Base-by-base conservation (phyloP, 805 yeast species). In the Priceomyces castillae region DNA sequence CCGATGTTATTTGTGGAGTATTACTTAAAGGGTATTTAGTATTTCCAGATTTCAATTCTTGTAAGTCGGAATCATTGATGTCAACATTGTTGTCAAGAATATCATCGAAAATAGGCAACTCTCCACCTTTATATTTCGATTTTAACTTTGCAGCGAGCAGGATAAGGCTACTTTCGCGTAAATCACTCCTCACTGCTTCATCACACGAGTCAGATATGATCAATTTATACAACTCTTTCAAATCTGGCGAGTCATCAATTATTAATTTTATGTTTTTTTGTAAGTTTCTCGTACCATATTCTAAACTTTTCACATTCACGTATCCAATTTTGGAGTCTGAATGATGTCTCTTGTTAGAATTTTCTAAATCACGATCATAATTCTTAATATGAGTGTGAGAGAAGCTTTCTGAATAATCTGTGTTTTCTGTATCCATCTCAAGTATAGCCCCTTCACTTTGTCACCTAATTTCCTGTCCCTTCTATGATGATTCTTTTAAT, bases 81-180 rank as follows among this genome's bases (percentile, higher is more conserved):
- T 51, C 42, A 6, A 64, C 61, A 30, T 70, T 71, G 48, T 72
- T 78, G 7, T 67, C 62, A 7, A 71, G 48, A 2, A 86, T 73
- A 36, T 81, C 74, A 43, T 84, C 81, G 36, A 87, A 74, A 2
- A 85, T 47, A 3, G 68, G 59, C n/a, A 82, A 59, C 34, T 76
- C 62, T 0, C 78, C 77, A 3, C 69, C 47, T 20, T 72, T 62
- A 49, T 84, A 69, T 33, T 80, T 60, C 1, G 82, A 62, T 56
- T 82, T 82, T 46, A 88, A 59, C 46, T 71, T 71, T 0, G 86
- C 69, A 0, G 88, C 88, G 18, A 87, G 58, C 41, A 74, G 73
- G 17, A 87, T 54, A 42, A 83, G 76, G 34, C 76, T 74, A 48
- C 71, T 76, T 44, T 81, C 72, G 7, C 76, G 59, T 36, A 84